Evolutionary conservation across 164 flowering plant genomes (phyloP), one percentile per base, ranked within the genome.

Genomic region (Aristolochia fimbriata): DNA sequence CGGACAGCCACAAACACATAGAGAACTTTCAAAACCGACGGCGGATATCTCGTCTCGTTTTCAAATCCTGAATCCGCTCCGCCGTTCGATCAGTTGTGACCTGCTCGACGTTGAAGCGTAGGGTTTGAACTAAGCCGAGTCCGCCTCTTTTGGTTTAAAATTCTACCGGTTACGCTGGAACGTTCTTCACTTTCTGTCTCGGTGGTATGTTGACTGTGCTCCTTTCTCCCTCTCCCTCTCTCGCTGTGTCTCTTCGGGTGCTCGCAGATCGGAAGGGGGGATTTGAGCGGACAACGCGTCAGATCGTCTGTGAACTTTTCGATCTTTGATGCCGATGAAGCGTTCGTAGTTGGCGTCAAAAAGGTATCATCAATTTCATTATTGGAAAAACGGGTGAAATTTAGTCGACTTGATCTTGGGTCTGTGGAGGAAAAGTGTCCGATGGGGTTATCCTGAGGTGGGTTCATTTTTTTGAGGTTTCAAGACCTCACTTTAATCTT

Each of bases 81-180:
- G 15, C 58, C 68, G 68, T 69, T 24, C 25, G 54, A 69, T 60
- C 9, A n/a, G 19, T 6, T 14, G 0, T 1, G 48, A 60, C 25
- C 45, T 51, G 68, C 54, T 64, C 51, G 68, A 61, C 43, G 6
- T 69, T 55, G 60, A 64, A 64, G 52, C 20, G 25, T 64, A 65
- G 65, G 68, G 65, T 69, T 69, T 69, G 68, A 69, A 69, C 61
- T 57, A 27, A 43, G 51, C 17, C 37, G 23, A 61, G n/a, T 57
- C 72, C 57, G 53, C 24, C 68, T 53, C 63, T 51, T 67, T 62
- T 24, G 21, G 46, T 41, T 68, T 62, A 52, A 49, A 64, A 61
- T 52, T 15, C 51, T 17, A 58, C 30, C 27, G 13, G 69, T 58
- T 64, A 53, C 8, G 43, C 43, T 37, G 43, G 12, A 37, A 37